Evolutionary conservation across 495 filamentous ascomycete species (phyloP).

Genomic region (Bacidia rubella): DNA sequence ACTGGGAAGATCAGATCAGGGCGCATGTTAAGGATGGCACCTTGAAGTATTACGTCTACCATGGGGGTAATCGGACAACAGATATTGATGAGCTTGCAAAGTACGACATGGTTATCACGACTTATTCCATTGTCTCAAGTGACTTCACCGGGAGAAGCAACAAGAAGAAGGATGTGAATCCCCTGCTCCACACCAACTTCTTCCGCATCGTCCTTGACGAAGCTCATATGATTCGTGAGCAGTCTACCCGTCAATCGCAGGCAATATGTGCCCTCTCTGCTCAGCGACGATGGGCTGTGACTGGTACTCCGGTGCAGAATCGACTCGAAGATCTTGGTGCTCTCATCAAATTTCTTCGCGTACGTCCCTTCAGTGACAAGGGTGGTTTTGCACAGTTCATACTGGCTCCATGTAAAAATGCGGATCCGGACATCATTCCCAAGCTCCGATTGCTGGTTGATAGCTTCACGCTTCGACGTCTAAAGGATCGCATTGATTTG

Average conservation of each 20-base stretch:
- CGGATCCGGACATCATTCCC: conserved; percentile 65
- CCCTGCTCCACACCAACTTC: conserved; percentile 63
- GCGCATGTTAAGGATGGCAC: conserved; percentile 53
- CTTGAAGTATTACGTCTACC: conserved; percentile 65
- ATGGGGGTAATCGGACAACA: conserved; percentile 60
- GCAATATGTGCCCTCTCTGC: conserved; percentile 72
- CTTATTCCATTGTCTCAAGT: conserved; percentile 74
- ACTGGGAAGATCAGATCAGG: conserved; percentile 85
- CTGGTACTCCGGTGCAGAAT: conserved; percentile 80
- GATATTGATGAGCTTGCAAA: conserved; percentile 52
- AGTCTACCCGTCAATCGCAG: conserved; percentile 63
- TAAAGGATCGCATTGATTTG: conserved; percentile 81
- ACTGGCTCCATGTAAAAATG: conserved; percentile 59
- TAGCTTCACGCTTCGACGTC: conserved; percentile 78
- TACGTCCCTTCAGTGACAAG: conserved; percentile 76
- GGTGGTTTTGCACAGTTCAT: conserved; percentile 64
- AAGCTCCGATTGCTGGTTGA: conserved; percentile 86
- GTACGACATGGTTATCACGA: conserved; percentile 80
- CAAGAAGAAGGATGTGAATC: conserved; percentile 43
- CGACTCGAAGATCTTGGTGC: conserved; percentile 81
- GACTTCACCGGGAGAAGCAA: conserved; percentile 52
- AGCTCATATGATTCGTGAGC: conserved; percentile 85
- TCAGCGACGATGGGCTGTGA: conserved; percentile 85
- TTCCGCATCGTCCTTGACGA: conserved; percentile 95
- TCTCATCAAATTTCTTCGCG: conserved; percentile 75